Conservation (phyloP, 257 asterid species). For the Nyctanthes arbortristis region DNA sequence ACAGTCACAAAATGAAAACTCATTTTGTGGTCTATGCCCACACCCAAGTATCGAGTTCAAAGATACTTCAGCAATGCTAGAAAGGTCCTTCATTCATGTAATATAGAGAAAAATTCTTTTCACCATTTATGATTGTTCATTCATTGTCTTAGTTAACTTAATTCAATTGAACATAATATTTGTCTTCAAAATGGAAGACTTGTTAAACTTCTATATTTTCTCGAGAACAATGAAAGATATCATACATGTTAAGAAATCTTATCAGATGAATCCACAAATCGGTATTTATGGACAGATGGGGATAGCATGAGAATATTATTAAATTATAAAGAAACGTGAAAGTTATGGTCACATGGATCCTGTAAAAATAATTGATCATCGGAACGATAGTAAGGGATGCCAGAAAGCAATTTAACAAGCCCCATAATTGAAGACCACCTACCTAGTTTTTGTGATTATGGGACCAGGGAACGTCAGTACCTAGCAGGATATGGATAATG, state of each 20-base stretch:
- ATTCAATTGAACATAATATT: not conserved
- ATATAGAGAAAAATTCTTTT: too few species aligned
- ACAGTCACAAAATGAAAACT: not conserved
- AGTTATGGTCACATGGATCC: slow-evolving; percentile 10
- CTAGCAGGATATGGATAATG: slow-evolving; percentile 36
- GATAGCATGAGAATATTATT: not conserved
- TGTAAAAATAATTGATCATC: slow-evolving; percentile 13
- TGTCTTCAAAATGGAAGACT: not conserved
- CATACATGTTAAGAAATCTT: not conserved
- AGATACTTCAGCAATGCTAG: not conserved
- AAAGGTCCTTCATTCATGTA: not conserved
- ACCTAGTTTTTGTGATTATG: slow-evolving; percentile 34
- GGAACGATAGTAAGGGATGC: slow-evolving; percentile 18
- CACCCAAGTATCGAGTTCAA: not conserved
- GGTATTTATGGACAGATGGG: not conserved
- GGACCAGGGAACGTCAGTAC: slow-evolving; percentile 27
- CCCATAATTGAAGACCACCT: slow-evolving; percentile 28
- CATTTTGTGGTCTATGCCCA: not conserved
- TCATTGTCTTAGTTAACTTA: too few species aligned
- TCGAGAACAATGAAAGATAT: not conserved
- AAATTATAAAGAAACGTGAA: not conserved
- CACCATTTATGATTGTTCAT: too few species aligned
- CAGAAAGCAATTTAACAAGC: slow-evolving; percentile 21
- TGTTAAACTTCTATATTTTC: not conserved
- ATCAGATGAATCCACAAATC: not conserved